phyloP scores from a whole-genome alignment of 2,329 filamentous ascomycete species.

The Aquanectria penicillioides region DNA sequence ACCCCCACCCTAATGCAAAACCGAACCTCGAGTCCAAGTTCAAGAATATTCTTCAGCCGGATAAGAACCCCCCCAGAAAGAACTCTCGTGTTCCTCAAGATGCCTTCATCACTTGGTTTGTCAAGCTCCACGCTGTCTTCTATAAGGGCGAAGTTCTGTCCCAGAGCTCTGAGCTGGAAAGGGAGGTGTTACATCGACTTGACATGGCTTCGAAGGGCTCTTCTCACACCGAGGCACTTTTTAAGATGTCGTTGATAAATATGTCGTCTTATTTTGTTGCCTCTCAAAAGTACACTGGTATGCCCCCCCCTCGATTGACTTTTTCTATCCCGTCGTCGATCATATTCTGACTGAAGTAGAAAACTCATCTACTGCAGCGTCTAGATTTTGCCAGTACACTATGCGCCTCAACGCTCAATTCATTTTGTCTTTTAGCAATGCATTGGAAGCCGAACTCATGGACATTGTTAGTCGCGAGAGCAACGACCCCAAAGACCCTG shows the following conservation, averaged over 20 bases:
- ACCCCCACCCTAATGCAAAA: conserved; percentile 78
- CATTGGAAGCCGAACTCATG: conserved; percentile 76
- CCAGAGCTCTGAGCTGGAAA: conserved; percentile 83
- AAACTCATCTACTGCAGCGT: conserved; percentile 56
- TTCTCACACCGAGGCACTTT: conserved; percentile 70
- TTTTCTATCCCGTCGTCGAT: background rate
- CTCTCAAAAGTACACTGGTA: conserved; percentile 45
- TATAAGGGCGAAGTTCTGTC: conserved; percentile 80
- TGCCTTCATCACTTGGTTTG: conserved; percentile 82
- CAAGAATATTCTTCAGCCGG: conserved; percentile 58
- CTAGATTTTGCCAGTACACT: conserved; percentile 70
- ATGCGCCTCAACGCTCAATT: conserved; percentile 82
- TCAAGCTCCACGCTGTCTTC: conserved; percentile 85
- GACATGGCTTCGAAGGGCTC: conserved; percentile 77
- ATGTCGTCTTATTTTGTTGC: conserved; percentile 85
- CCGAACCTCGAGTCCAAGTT: conserved; percentile 85
- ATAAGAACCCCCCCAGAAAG: conserved; percentile 44
- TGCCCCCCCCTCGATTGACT: conserved; percentile 27
- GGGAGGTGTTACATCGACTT: conserved; percentile 83
- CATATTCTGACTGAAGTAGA: conserved; percentile 46
- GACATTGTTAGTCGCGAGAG: conserved; percentile 49
- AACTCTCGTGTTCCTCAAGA: conserved; percentile 56
- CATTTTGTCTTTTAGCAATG: conserved; percentile 76
- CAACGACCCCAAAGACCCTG: conserved; percentile 31
- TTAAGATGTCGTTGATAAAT: conserved; percentile 86